Conservation (phyloP, 2,329 filamentous ascomycete species). For the Microascus cirrosus region DNA sequence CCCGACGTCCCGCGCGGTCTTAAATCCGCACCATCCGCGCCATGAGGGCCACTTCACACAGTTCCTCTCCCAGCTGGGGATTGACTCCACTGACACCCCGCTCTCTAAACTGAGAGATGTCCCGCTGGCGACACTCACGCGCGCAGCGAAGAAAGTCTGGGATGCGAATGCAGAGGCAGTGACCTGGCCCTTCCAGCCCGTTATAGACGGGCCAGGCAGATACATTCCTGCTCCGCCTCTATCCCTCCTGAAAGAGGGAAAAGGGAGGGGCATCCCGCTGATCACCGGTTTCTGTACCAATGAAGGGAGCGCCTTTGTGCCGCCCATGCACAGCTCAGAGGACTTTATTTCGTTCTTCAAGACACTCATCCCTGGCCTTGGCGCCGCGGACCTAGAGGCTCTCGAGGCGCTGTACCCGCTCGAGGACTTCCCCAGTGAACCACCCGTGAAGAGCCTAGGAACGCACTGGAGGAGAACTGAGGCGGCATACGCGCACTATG, state of each 20-base stretch:
- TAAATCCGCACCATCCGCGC: constrained; percentile 39
- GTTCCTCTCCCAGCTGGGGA: constrained; percentile 35
- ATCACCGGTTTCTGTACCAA: constrained; percentile 62
- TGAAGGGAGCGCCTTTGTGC: constrained; percentile 56
- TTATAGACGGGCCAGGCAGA: constrained; percentile 44
- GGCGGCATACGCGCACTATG: constrained; percentile 52
- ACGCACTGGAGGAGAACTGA: constrained; percentile 46
- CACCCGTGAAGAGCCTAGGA: constrained; percentile 25
- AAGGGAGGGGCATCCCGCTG: constrained; percentile 21
- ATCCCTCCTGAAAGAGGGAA: constrained; percentile 34
- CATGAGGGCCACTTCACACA: constrained; percentile 45
- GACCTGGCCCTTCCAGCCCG: constrained; percentile 58
- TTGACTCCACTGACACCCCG: constrained; percentile 25
- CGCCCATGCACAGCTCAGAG: constrained; percentile 30
- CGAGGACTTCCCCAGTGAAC: constrained; percentile 17
- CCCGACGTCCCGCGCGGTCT: constrained; percentile 41
- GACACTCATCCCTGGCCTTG: constrained; percentile 46
- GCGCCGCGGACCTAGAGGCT: constrained; percentile 34
- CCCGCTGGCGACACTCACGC: constrained; percentile 22
- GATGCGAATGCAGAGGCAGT: constrained; percentile 27
- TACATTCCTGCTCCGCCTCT: constrained; percentile 48
- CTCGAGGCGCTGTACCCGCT: constrained; percentile 52
- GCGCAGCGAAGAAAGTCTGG: constrained; percentile 32
- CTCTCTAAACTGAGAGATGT: constrained; percentile 35
- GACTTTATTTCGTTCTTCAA: constrained; percentile 52